Conservation (phyloP, 257 asterid species). For the Catharanthus roseus region DNA sequence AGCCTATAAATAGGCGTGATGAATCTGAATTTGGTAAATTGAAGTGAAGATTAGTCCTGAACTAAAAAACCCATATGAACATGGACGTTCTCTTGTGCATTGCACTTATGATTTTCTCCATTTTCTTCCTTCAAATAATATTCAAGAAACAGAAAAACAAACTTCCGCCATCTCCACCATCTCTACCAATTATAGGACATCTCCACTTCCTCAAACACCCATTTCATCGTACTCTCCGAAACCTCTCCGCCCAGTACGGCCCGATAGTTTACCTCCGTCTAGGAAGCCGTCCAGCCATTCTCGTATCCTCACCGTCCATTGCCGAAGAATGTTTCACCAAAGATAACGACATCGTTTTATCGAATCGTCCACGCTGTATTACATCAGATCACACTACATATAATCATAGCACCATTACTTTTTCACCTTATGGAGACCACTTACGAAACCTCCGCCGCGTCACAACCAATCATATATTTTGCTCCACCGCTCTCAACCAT, state of each 20-base stretch:
- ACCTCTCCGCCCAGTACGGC: slow-evolving; percentile 36
- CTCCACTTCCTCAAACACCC: slow-evolving; percentile 48
- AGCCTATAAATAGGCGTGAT: too few species aligned
- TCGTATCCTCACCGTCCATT: slow-evolving; percentile 52
- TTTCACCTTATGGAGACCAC: slow-evolving; percentile 58
- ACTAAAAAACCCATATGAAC: too few species aligned
- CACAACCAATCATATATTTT: background rate
- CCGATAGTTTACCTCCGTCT: slow-evolving; percentile 39
- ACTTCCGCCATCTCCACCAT: slow-evolving; percentile 45
- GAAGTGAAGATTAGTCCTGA: too few species aligned
- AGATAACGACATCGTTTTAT: slow-evolving; percentile 53
- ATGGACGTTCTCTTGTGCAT: background rate
- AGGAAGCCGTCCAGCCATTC: slow-evolving; percentile 48
- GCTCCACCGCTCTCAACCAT: background rate
- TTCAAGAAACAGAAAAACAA: slow-evolving; percentile 24
- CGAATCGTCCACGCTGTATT: slow-evolving; percentile 52
- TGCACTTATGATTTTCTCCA: slow-evolving; percentile 19
- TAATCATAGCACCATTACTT: slow-evolving; percentile 36
- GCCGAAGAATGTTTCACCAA: slow-evolving; percentile 52
- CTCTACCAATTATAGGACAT: slow-evolving; percentile 58
- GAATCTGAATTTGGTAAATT: too few species aligned
- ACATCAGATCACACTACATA: slow-evolving; percentile 43
- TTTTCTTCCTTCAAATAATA: slow-evolving; percentile 13
- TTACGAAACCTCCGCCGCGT: slow-evolving; percentile 57
- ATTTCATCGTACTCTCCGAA: slow-evolving; percentile 35